Percentiles rank a stretch among this genome's conserved stretches.
phyloP scores from a whole-genome alignment of 495 filamentous ascomycete species.

The Elasticomyces elasticus region DNA sequence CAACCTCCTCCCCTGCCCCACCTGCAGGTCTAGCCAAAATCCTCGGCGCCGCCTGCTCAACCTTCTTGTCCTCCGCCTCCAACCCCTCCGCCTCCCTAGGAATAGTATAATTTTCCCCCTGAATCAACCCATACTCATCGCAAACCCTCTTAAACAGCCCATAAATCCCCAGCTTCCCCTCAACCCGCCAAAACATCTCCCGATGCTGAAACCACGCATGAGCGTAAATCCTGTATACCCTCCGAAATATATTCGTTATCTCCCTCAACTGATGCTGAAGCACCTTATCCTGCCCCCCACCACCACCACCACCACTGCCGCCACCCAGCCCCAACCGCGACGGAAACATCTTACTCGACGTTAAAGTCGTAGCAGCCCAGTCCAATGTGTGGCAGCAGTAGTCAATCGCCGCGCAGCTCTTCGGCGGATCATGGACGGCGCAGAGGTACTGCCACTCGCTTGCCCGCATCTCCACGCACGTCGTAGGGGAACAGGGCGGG shows the following conservation, averaged over 20 bases:
- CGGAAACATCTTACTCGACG: slow-evolving; percentile 83
- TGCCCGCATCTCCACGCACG: slow-evolving; percentile 96
- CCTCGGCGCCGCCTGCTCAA: slow-evolving; percentile 14
- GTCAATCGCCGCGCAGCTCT: slow-evolving; percentile 93
- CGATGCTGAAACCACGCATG: slow-evolving; percentile 98
- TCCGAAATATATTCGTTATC: slow-evolving; percentile 84
- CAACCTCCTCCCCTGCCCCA: not conserved
- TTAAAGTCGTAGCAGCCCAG: slow-evolving; percentile 87
- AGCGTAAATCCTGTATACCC: slow-evolving; percentile 92
- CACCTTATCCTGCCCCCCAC: slow-evolving; percentile 6
- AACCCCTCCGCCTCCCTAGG: slow-evolving; percentile 85
- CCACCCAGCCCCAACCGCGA: slow-evolving; percentile 65
- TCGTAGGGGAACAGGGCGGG: slow-evolving; percentile 72
- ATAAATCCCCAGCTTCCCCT: slow-evolving; percentile 76
- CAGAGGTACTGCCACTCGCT: slow-evolving; percentile 98
- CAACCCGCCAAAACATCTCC: slow-evolving; percentile 92
- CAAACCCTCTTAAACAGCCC: slow-evolving; percentile 95
- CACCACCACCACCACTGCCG: slow-evolving; percentile 35
- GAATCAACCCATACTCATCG: slow-evolving; percentile 78
- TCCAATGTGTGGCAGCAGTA: slow-evolving; percentile 98
- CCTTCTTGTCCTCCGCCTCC: slow-evolving; percentile 36
- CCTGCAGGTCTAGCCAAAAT: not conserved
- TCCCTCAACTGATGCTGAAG: slow-evolving; percentile 58
- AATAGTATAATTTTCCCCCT: slow-evolving; percentile 89
- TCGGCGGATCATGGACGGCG: slow-evolving; percentile 90